These are phyloP conservation scores for Chytriomyces sp. DNA, from an alignment of 192 early-diverging fungal genomes.

Conservation along the genomic window DNA sequence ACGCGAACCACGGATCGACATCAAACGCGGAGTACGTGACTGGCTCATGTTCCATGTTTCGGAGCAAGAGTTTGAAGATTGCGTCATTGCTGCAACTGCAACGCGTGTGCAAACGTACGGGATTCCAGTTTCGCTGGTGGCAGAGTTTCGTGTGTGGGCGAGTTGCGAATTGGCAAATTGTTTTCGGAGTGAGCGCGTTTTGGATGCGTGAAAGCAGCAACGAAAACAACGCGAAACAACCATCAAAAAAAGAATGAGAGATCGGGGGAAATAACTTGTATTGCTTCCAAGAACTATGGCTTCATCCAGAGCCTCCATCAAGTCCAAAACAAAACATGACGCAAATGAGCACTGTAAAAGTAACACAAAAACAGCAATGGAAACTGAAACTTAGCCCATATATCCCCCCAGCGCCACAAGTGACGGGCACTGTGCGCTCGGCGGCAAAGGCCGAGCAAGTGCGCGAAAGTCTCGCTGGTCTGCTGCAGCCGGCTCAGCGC, in stretches of 20 bases:
- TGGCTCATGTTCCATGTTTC: background rate
- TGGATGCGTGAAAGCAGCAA: background rate
- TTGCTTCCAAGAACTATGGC: too few species aligned
- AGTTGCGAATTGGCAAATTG: background rate
- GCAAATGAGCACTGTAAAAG: too few species aligned
- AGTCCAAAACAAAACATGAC: too few species aligned
- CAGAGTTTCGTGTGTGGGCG: background rate
- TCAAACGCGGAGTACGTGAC: conserved; percentile 2
- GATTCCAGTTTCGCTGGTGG: background rate
- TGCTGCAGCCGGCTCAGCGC: background rate
- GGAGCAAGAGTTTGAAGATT: background rate
- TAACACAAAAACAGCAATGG: too few species aligned
- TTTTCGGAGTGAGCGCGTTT: background rate
- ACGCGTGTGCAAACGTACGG: background rate
- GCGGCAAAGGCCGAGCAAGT: conserved; percentile 39
- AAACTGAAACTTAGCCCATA: too few species aligned
- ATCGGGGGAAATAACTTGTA: too few species aligned
- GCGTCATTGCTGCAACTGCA: background rate
- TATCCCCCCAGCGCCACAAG: background rate
- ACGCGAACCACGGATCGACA: background rate
- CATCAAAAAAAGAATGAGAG: too few species aligned
- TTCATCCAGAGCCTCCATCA: too few species aligned
- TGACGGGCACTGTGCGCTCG: conserved; percentile 46
- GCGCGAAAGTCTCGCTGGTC: background rate
- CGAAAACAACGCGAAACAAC: background rate